Evolutionary conservation across 23 red algal genomes (phyloP), one percentile per base, ranked within the genome.

Genomic region (Gracilaria domingensis): DNA sequence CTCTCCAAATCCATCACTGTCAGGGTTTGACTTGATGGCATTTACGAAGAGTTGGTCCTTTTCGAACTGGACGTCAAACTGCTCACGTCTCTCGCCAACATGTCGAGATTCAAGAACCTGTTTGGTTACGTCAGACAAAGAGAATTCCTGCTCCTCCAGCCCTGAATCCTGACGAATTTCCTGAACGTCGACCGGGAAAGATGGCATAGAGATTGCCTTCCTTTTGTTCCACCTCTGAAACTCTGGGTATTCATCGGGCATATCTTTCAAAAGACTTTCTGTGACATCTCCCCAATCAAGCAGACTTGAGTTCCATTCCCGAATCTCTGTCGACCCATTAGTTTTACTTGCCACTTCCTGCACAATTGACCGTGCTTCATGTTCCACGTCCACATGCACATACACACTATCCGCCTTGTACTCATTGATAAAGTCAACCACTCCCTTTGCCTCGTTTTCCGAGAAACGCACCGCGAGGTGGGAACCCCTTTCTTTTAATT

Each of bases 321-420:
- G 29, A 24, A 90, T 74, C 36, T 42, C 17, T 13, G 87, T 39
- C 18, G 66, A 65, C 23, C 51, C 87, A 25, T 90, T 57, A 0
- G 56, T 60, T 53, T 50, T 24, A 33, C 51, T 42, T 20, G 76
- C 73, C 20, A 90, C 87, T 8, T 64, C 56, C 4, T 35, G 23
- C 37, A 90, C 58, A 24, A 90, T 57, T 23, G 21, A 18, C 4
- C 72, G 25, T 36, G 87, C 87, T 62, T 90, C 87, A 49, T 80
- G 57, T 81, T 90, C 87, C 13, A 75, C 87, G 64, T 90, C 87
- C 87, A 90, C 51, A 14, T 74, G 71, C 28, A 90, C 87, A 24
- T 81, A 74, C 48, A 90, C 74, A 23, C 70, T 70, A 26, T 90
- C 87, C 21, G 87, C 87, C 69, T 80, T 16, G 59, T 67, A 90